phyloP scores from a whole-genome alignment of 257 asterid species.

The Buddleja alternifolia region DNA sequence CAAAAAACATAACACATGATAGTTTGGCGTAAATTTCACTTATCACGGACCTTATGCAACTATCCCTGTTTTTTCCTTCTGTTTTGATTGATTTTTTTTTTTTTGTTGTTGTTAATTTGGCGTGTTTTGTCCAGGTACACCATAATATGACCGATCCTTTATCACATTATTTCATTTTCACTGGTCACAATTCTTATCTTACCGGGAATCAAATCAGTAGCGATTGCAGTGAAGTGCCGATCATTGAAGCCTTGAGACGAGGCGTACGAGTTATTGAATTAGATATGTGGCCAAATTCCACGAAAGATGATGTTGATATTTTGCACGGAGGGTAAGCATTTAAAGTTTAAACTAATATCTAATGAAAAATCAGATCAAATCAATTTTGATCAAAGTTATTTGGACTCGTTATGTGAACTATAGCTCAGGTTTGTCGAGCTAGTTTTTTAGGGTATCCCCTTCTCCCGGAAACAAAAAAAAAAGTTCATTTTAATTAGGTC shows the following conservation, averaged over 20 bases:
- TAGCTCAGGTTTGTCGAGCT: no score
- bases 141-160: constrained; percentile 76
- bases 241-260: constrained; percentile 60
- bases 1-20: no score
- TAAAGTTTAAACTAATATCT: no score
- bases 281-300: constrained; percentile 87
- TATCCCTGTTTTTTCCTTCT: no score
- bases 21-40: no score
- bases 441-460: no score
- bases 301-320: constrained; percentile 66
- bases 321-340: constrained; percentile 92
- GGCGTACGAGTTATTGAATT: constrained; percentile 83
- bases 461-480: no score
- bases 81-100: not conserved
- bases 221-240: constrained; percentile 67
- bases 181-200: constrained; percentile 81
- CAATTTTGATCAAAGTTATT: no score
- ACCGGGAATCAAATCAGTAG: constrained; percentile 83
- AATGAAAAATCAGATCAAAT: no score
- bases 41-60: no score
- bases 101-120: not conserved
- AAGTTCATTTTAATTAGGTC: not conserved
- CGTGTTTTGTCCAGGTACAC: constrained; percentile 47
- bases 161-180: constrained; percentile 70
- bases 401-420: no score